Evolutionary conservation across 2,329 filamentous ascomycete species (phyloP).

Genomic region (Amesomyces nigricolor): DNA sequence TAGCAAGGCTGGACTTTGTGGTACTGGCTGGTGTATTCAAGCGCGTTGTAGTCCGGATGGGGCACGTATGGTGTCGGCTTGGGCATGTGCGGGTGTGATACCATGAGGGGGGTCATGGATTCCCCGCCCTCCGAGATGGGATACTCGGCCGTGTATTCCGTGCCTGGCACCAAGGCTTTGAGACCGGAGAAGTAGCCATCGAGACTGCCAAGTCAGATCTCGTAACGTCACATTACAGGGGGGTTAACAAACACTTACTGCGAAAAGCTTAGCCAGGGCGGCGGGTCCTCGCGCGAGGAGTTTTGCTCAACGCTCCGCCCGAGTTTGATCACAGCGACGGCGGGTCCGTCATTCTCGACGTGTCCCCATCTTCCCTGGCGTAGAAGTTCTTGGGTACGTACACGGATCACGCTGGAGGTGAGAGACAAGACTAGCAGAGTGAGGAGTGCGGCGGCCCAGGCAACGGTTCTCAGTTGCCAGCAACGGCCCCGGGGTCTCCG

Average conservation of each 20-base stretch:
- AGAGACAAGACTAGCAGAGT: conserved; percentile 38
- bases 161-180: conserved; percentile 58
- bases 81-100: conserved; percentile 36
- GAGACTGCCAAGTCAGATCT: conserved; percentile 49
- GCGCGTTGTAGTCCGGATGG: conserved; percentile 58
- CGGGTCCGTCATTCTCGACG: neutral
- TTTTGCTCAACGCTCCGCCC: neutral
- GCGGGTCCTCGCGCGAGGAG: conserved; percentile 26
- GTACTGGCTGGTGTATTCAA: conserved; percentile 49
- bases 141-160: conserved; percentile 67
- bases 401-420: conserved; percentile 31
- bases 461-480: conserved; percentile 47
- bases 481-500: conserved; percentile 46
- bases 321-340: conserved; percentile 12
- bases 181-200: conserved; percentile 77
- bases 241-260: conserved; percentile 34
- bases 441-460: conserved; percentile 43
- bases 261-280: conserved; percentile 37
- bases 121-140: conserved; percentile 43
- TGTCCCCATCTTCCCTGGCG: conserved; percentile 22
- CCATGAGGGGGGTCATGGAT: conserved; percentile 32
- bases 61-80: conserved; percentile 56
- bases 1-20: conserved; percentile 56
- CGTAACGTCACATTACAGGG: conserved; percentile 1
- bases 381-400: conserved; percentile 23